A percentile compares a stretch with the other conserved stretches of the same genome.
Evolutionary conservation across 2,329 filamentous ascomycete genomes (phyloP).

Genomic region (Neopestalotiopsis sp.): DNA sequence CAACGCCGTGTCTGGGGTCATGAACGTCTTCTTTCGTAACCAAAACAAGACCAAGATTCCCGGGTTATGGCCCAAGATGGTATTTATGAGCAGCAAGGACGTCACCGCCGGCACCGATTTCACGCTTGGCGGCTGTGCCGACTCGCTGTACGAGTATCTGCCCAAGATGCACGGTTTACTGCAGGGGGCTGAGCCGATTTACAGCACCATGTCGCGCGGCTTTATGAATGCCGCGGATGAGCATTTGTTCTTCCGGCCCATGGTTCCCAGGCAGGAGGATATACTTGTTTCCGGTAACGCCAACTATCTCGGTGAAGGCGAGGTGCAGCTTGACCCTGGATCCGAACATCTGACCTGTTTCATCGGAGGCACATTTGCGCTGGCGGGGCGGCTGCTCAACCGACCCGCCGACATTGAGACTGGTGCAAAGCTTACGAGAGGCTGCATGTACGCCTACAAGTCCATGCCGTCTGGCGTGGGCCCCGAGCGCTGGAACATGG

Average conservation of each 20-base stretch:
- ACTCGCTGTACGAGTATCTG: slow-evolving; percentile 61
- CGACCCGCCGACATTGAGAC: slow-evolving; percentile 58
- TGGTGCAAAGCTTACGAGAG: slow-evolving; percentile 63
- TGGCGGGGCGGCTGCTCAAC: slow-evolving; percentile 67
- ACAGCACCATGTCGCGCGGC: slow-evolving; percentile 43
- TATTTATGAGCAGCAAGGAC: slow-evolving; percentile 64
- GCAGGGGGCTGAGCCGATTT: slow-evolving; percentile 54
- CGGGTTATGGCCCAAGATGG: slow-evolving; percentile 72
- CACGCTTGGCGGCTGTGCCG: slow-evolving; percentile 42
- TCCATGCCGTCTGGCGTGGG: slow-evolving; percentile 62
- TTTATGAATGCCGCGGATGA: slow-evolving; percentile 63
- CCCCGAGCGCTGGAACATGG: slow-evolving; percentile 61
- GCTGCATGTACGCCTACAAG: slow-evolving; percentile 67
- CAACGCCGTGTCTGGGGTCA: slow-evolving; percentile 72
- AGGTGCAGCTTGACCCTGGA: slow-evolving; percentile 36
- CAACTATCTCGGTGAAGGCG: slow-evolving; percentile 33
- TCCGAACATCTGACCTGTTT: slow-evolving; percentile 72
- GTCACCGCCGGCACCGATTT: slow-evolving; percentile 38
- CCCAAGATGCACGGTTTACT: slow-evolving; percentile 69
- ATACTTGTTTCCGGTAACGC: slow-evolving; percentile 67
- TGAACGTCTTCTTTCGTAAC: slow-evolving; percentile 66
- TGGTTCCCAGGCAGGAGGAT: slow-evolving; percentile 61
- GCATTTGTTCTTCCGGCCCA: slow-evolving; percentile 70
- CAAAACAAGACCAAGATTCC: slow-evolving; percentile 72
- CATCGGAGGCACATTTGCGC: slow-evolving; percentile 71